Percentiles rank a stretch among this genome's conserved stretches.
Evolutionary conservation across 768 basidiomycete genomes (phyloP).

Genomic region (Pleurotus djamor): DNA sequence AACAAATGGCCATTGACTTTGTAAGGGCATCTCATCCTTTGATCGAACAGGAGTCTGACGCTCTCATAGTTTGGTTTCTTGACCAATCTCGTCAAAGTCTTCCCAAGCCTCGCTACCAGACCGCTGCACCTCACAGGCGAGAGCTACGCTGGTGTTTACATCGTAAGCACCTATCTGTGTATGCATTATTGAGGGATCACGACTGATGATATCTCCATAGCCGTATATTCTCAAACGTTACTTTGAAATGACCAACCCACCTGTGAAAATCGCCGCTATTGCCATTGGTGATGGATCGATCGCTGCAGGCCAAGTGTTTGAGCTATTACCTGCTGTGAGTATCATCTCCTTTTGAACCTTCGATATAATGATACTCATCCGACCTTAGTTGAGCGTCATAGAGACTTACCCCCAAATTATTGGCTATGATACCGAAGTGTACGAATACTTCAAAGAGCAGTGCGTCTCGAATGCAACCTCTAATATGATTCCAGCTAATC

Average conservation of each 20-base stretch:
- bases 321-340: conserved; percentile 54
- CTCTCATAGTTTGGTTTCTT: conserved; percentile 64
- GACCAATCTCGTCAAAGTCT: conserved; percentile 68
- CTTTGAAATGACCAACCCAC: conserved; percentile 59
- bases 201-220: conserved; percentile 25
- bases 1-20: conserved; percentile 61
- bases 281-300: conserved; percentile 72
- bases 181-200: no score
- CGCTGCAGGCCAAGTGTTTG: conserved; percentile 45
- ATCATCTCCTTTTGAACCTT: background rate
- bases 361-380: background rate
- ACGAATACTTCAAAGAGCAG: conserved; percentile 69
- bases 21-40: conserved; percentile 26
- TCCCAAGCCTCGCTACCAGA: conserved; percentile 63
- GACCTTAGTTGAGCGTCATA: conserved; percentile 46
- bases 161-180: conserved; percentile 35
- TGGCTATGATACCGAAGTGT: conserved; percentile 65
- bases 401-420: conserved; percentile 79
- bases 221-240: conserved; percentile 77
- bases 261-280: conserved; percentile 65
- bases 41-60: background rate
- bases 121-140: conserved; percentile 72
- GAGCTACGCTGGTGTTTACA: conserved; percentile 74
- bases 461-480: conserved; percentile 24
- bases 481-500: background rate